Evolutionary conservation across 2,329 filamentous ascomycete species (phyloP).

Genomic region (Penicillium sp.): DNA sequence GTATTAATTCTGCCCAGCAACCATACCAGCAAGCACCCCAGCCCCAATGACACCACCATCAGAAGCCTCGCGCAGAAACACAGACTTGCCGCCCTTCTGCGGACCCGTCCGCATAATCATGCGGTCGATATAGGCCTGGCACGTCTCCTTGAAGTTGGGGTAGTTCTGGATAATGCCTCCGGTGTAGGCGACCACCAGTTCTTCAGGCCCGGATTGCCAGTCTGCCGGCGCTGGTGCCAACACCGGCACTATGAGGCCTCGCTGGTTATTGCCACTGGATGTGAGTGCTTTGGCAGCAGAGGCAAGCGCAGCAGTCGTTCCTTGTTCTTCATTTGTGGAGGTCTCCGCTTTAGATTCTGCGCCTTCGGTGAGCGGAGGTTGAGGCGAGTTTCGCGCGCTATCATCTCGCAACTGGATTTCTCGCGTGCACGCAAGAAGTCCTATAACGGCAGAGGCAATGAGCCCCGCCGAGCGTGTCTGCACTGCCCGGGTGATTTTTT

Average conservation of each 20-base stretch:
- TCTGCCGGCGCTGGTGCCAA: constrained; percentile 32
- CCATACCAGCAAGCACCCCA: constrained; percentile 52
- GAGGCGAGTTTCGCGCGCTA: constrained; percentile 34
- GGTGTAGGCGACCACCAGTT: constrained; percentile 73
- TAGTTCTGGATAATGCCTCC: constrained; percentile 78
- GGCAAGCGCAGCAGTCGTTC: not conserved
- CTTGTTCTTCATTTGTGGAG: not conserved
- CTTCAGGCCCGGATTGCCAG: constrained; percentile 48
- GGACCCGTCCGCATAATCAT: constrained; percentile 46
- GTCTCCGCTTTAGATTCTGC: not conserved
- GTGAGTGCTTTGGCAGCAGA: constrained; percentile 5
- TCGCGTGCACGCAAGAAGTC: constrained; percentile 63
- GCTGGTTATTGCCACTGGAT: not conserved
- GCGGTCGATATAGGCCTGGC: constrained; percentile 63
- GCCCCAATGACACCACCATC: constrained; percentile 55
- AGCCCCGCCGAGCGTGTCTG: constrained; percentile 70
- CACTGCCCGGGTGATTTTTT: constrained; percentile 65
- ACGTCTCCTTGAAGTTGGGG: constrained; percentile 67
- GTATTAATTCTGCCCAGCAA: constrained; percentile 19
- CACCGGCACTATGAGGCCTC: constrained; percentile 34
- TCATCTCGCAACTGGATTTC: constrained; percentile 54
- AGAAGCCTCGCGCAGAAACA: constrained; percentile 50
- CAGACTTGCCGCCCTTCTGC: constrained; percentile 45
- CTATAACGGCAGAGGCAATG: constrained; percentile 68
- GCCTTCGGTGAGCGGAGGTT: constrained; percentile 24